Evolutionary conservation across 768 basidiomycete species (phyloP), one percentile per base, ranked within the genome.

Genomic region (Gloeostereum incarnatum): DNA sequence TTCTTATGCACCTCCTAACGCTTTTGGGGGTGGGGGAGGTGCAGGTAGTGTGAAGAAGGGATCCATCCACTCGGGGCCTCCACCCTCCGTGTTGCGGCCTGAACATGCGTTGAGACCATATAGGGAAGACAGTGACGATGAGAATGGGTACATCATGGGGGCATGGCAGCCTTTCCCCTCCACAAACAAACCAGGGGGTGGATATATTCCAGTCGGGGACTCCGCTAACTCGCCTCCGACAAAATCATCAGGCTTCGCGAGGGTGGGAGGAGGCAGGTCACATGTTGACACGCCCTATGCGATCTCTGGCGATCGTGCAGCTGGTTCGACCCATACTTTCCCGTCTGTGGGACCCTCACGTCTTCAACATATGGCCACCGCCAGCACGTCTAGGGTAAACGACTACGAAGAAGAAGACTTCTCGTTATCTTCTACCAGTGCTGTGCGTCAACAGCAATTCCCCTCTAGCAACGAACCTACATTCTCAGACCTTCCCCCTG

Each of bases 201-300:
- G 72, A 1, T 75, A 77, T 51, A 38, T 53, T 16, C 58, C 69
- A 6, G 65, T 78, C 16, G 59, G 59, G 16, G 69, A 72, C 22
- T 49, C 52, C 11, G 45, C 58, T 2, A 48, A 51, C 20, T 38
- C 40, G 25, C 27, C 38, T 27, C 50, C 46, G 29, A 22, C 36
- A 23, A 42, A 46, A 26, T 43, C 57, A 5, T 73, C 82, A 14
- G 89, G 89, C 2, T 96, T 97, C 61, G 75, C 87, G 4, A 72
- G 90, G 34, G 73, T 97, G 2, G 82, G 86, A 10, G 93, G 93
- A 9, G 92, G 93, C 21, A 69, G 81, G 27, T 85, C 93, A 1
- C 81, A 91, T 49, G 85, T 80, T 35, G 82, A 90, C 39, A 63
- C 81, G 6, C 92, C 92, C 0, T 96, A 92, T 54, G 81, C 87